These are phyloP conservation scores for Centaurea solstitialis DNA, from an alignment of 129 eudicot genomes.

Conservation along the genomic window DNA sequence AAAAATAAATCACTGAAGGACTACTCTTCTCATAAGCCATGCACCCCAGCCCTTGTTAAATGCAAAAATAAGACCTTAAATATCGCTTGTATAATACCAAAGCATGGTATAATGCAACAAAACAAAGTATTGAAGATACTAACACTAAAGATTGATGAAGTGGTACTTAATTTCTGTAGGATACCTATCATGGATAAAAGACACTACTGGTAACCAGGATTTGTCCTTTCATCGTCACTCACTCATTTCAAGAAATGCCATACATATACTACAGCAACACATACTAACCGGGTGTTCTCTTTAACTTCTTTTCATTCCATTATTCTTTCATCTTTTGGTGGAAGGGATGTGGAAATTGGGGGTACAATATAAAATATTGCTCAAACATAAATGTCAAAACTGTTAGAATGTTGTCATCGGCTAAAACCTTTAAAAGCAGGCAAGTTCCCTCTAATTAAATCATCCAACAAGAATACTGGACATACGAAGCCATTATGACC, in stretches of 20 bases:
- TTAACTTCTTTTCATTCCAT: not conserved
- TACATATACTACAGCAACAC: not conserved
- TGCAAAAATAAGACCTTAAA: not conserved
- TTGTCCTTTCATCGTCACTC: not conserved
- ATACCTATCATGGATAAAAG: not conserved
- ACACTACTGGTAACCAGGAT: not conserved
- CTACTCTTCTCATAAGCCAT: not conserved
- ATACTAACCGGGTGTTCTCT: not conserved
- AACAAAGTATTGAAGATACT: not conserved
- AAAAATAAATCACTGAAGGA: not conserved
- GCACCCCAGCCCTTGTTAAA: not conserved
- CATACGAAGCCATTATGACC: slow-evolving; percentile 1
- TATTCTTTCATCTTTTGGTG: not conserved
- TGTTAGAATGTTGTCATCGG: not conserved
- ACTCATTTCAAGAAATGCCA: not conserved
- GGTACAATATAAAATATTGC: slow-evolving; percentile 5
- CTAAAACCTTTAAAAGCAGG: slow-evolving; percentile 6
- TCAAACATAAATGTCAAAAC: not conserved
- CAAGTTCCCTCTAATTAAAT: not conserved
- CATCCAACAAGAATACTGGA: not conserved
- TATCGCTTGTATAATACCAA: not conserved
- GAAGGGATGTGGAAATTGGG: not conserved
- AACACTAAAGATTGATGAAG: not conserved
- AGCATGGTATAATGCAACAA: not conserved
- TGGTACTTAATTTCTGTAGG: not conserved